Conservation (phyloP, 495 filamentous ascomycete species). For the Astrothelium macrocarpum region DNA sequence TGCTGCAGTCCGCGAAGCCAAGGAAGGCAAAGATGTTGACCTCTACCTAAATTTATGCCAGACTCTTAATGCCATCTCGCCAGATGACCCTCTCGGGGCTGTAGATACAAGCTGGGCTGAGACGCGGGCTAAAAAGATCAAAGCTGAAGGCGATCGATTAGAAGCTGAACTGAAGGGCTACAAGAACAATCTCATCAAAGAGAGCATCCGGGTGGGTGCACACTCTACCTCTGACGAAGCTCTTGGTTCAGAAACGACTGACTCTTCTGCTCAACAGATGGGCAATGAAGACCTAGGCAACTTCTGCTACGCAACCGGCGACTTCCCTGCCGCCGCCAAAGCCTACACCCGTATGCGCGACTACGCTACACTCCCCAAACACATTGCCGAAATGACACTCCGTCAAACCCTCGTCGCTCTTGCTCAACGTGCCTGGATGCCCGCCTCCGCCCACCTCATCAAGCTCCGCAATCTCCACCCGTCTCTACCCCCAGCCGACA, state of each 20-base stretch:
- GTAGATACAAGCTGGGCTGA: conserved; percentile 65
- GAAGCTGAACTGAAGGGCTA: conserved; percentile 81
- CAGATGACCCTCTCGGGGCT: conserved; percentile 55
- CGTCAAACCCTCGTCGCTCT: conserved; percentile 57
- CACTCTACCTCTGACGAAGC: conserved; percentile 7
- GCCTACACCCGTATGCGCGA: conserved; percentile 67
- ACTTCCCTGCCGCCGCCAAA: conserved; percentile 51
- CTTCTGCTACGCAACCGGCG: conserved; percentile 47
- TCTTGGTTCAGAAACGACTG: neutral
- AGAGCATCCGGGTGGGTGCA: conserved; percentile 75
- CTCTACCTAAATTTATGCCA: conserved; percentile 63
- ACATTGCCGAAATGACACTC: conserved; percentile 61
- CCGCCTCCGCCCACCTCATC: conserved; percentile 54
- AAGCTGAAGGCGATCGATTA: conserved; percentile 57
- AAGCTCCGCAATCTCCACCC: conserved; percentile 53
- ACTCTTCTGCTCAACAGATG: conserved; percentile 44
- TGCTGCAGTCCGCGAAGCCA: conserved; percentile 65
- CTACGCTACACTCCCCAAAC: conserved; percentile 58
- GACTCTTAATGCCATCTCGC: conserved; percentile 50
- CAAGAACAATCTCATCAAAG: conserved; percentile 96
- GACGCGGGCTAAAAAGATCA: conserved; percentile 50
- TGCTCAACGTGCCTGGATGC: conserved; percentile 58
- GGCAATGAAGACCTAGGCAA: conserved; percentile 56
- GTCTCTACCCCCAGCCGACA: conserved; percentile 35
- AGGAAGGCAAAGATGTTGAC: conserved; percentile 60